These are phyloP conservation scores for Xerocomus tenax DNA, from an alignment of 1,284 basidiomycete species.

Conservation along the genomic window DNA sequence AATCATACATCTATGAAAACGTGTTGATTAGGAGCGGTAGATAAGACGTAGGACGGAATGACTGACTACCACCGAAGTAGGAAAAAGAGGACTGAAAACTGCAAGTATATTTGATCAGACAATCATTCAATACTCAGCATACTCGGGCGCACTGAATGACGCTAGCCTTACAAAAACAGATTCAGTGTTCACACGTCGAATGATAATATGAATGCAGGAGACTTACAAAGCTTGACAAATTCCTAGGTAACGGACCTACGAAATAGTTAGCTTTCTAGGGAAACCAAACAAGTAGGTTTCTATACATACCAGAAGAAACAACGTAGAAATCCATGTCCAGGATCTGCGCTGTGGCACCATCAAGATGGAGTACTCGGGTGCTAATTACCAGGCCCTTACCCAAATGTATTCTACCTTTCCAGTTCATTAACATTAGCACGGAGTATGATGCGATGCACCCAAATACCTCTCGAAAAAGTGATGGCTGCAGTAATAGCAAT, in stretches of 20 bases:
- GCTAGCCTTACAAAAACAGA: too few relatives aligned
- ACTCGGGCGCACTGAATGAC: too few relatives aligned
- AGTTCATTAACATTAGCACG: not conserved
- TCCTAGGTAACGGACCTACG: constrained; percentile 9
- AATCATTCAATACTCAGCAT: not conserved
- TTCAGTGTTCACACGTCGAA: too few relatives aligned
- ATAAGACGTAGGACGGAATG: too few relatives aligned
- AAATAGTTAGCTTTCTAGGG: too few relatives aligned
- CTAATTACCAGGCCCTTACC: not conserved
- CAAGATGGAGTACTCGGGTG: not conserved
- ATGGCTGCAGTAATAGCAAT: not conserved
- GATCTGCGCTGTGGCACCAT: not conserved
- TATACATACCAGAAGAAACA: constrained; percentile 9
- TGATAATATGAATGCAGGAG: not conserved
- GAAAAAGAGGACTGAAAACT: not conserved
- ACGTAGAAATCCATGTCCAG: constrained; percentile 8
- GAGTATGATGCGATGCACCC: not conserved
- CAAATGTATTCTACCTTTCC: constrained; percentile 11
- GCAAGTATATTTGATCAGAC: not conserved
- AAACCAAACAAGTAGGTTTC: not conserved
- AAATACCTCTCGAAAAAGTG: constrained; percentile 8
- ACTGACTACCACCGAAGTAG: not conserved
- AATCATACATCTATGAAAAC: not conserved
- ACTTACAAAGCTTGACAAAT: not conserved
- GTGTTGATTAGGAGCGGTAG: not conserved